These are phyloP conservation scores for Chlamydomonas asymmetrica DNA, from an alignment of 139 green algal species.

Conservation along the genomic window DNA sequence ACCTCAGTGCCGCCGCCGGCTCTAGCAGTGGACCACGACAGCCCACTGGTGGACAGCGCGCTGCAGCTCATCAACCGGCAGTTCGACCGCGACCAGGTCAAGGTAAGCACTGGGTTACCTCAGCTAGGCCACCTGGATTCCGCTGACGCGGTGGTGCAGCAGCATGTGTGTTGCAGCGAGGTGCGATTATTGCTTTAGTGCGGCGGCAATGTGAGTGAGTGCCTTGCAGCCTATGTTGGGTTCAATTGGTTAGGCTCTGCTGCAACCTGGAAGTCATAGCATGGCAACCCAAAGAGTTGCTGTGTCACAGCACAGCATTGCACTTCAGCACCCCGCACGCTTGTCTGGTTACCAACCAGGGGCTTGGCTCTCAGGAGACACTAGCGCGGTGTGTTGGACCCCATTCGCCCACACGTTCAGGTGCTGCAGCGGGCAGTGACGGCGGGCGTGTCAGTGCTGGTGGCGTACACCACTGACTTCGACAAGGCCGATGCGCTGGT, in stretches of 20 bases:
- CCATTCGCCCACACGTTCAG: not conserved
- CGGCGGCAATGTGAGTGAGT: not conserved
- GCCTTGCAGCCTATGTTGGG: not conserved
- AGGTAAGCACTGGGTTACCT: not conserved
- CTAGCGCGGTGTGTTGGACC: too few species aligned
- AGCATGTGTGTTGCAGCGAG: not conserved
- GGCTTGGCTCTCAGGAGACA: too few species aligned
- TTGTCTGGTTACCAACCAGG: not conserved
- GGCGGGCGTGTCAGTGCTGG: conserved; percentile 20
- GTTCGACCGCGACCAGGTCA: conserved; percentile 26
- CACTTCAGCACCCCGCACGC: not conserved
- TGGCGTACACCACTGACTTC: conserved; percentile 37
- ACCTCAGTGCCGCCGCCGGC: not conserved
- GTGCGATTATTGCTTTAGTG: too few species aligned
- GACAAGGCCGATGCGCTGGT: conserved; percentile 29
- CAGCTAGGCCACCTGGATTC: not conserved
- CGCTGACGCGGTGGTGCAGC: not conserved
- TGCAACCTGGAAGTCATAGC: not conserved
- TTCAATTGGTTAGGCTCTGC: not conserved
- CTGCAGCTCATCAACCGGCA: conserved; percentile 11
- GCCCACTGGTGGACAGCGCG: not conserved
- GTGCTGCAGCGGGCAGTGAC: conserved; percentile 28
- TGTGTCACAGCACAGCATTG: not conserved
- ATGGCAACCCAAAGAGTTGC: not conserved
- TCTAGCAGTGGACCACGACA: not conserved